These are phyloP conservation scores for Suillus lakei DNA, from an alignment of 768 basidiomycete species.

Conservation along the genomic window DNA sequence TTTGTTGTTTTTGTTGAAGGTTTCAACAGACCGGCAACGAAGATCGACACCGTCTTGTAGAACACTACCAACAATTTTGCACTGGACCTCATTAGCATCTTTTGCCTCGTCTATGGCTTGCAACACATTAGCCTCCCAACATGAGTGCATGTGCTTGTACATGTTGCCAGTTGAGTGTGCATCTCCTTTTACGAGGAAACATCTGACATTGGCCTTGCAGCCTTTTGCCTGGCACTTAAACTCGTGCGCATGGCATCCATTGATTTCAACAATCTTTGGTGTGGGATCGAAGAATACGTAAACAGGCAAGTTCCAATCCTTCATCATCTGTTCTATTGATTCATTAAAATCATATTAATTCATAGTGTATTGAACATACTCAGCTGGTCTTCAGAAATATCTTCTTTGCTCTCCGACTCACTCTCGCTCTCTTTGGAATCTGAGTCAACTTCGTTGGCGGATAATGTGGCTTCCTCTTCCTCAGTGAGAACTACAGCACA, in stretches of 20 bases:
- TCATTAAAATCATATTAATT: too few species aligned
- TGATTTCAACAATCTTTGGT: conserved; percentile 20
- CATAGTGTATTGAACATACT: too few species aligned
- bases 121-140: conserved; percentile 33
- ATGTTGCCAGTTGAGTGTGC: conserved; percentile 35
- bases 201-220: conserved; percentile 20
- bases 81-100: too few species aligned
- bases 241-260: conserved; percentile 22
- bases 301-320: conserved; percentile 32
- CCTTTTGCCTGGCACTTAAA: conserved; percentile 27
- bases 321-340: conserved; percentile 17
- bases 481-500: background rate
- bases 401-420: background rate
- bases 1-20: too few species aligned
- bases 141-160: conserved; percentile 26
- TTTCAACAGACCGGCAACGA: too few species aligned
- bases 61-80: too few species aligned
- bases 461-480: background rate
- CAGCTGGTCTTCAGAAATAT: too few species aligned
- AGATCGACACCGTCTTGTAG: too few species aligned
- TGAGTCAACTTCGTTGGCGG: background rate
- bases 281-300: conserved; percentile 32
- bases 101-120: too few species aligned
- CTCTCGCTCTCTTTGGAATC: background rate
- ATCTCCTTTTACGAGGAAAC: conserved; percentile 32